Evolutionary conservation across 495 filamentous ascomycete species (phyloP).

Genomic region (Margaritispora aquatica): DNA sequence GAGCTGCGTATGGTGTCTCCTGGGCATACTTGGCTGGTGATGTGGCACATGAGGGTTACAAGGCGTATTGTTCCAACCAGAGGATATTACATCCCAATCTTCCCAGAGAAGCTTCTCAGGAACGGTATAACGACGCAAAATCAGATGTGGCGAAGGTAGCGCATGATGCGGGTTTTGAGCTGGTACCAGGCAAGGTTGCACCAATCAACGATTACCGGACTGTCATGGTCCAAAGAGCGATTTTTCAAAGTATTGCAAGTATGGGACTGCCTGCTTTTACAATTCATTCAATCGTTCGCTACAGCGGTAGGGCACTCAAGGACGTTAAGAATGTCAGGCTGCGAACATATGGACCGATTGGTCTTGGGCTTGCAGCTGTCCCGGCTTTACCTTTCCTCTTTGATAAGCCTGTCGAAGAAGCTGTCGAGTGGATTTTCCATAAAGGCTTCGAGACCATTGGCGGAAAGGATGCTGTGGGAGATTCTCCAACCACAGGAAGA

Average conservation of each 20-base stretch:
- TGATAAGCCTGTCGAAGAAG: constrained; percentile 87
- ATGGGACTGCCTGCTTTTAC: constrained; percentile 90
- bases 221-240: constrained; percentile 82
- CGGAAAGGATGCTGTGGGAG: constrained; percentile 49
- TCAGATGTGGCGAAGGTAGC: constrained; percentile 17
- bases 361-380: constrained; percentile 80
- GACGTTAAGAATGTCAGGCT: constrained; percentile 65
- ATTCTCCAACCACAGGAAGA: constrained; percentile 44
- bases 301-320: constrained; percentile 78
- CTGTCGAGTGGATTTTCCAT: constrained; percentile 84
- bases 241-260: constrained; percentile 84
- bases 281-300: constrained; percentile 85
- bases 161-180: constrained; percentile 8
- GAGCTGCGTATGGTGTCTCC: constrained; percentile 80
- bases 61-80: constrained; percentile 82
- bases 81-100: constrained; percentile 21
- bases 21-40: constrained; percentile 92
- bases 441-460: constrained; percentile 65
- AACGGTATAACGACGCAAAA: constrained; percentile 25
- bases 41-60: constrained; percentile 91
- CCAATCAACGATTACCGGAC: constrained; percentile 84
- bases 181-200: constrained; percentile 50
- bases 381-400: constrained; percentile 86
- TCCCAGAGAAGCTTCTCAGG: constrained; percentile 23
- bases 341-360: constrained; percentile 84